These are phyloP conservation scores for Sporothrix sp. DNA, from an alignment of 2,329 filamentous ascomycete genomes.

Conservation along the genomic window DNA sequence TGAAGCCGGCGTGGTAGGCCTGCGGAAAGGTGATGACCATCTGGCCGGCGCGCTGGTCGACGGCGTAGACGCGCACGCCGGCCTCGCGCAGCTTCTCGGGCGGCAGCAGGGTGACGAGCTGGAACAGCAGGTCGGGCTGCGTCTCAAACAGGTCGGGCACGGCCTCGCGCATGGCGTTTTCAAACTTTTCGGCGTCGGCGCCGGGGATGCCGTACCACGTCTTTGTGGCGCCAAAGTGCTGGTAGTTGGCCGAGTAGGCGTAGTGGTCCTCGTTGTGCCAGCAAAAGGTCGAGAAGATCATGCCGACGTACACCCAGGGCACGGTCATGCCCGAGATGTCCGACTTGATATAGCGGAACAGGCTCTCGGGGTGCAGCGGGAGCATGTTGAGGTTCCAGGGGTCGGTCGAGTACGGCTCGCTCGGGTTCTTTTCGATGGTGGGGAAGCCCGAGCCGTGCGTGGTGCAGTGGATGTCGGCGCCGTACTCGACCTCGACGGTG, in stretches of 20 bases:
- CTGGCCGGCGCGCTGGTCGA: conserved; percentile 93
- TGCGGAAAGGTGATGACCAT: conserved; percentile 95
- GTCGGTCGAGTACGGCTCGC: conserved; percentile 77
- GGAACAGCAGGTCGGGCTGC: conserved; percentile 90
- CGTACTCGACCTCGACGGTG: conserved; percentile 95
- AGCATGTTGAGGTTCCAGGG: conserved; percentile 94
- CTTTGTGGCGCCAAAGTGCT: conserved; percentile 96
- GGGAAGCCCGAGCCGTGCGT: conserved; percentile 97
- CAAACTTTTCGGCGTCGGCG: conserved; percentile 87
- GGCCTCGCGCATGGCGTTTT: conserved; percentile 87
- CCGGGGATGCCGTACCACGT: conserved; percentile 98
- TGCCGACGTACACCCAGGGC: conserved; percentile 97
- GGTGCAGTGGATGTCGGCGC: conserved; percentile 94
- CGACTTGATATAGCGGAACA: conserved; percentile 95
- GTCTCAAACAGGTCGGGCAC: conserved; percentile 96
- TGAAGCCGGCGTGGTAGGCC: conserved; percentile 96
- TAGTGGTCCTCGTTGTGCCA: conserved; percentile 99
- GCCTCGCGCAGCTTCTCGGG: conserved; percentile 89
- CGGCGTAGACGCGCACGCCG: conserved; percentile 81
- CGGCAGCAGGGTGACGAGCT: conserved; percentile 90
- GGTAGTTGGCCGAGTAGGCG: conserved; percentile 94
- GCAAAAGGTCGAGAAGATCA: conserved; percentile 99
- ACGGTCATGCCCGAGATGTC: conserved; percentile 99
- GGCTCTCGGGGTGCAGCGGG: conserved; percentile 78
- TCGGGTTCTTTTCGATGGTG: conserved; percentile 82